Base-by-base conservation (phyloP, 2,329 filamentous ascomycete species). In the Xylariaceae sp. region DNA sequence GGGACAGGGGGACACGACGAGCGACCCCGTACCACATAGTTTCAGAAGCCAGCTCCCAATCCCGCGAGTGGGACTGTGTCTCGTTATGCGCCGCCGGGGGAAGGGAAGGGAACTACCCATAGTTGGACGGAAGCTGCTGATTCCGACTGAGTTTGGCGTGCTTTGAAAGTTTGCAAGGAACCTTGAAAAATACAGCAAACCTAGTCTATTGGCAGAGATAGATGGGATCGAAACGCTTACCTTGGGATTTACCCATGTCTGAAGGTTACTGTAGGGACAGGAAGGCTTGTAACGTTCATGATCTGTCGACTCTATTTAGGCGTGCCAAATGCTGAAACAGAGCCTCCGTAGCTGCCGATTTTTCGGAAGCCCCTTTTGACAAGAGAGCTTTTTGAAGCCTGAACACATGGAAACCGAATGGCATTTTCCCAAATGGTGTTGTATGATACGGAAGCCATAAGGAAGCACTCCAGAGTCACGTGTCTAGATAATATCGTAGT, bases 291-390 rank as follows among this genome's bases (percentile, higher is more conserved):
- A 10, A 12, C 32, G 32, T 10, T 34, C 6, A 40, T 47, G 49
- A 47, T 26, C 22, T 37, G 54, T 54, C 51, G 34, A 51, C 54
- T 42, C 56, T 13, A 53, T 26, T 52, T 52, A 51, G 46, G 50
- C 40, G 53, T 43, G 26, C 50, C 57, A 53, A 63, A 60, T 59
- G 55, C 61, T 64, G 63, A 65, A 64, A 65, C 63, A 51, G 50
- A 55, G 58, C 53, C 51, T 56, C 59, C 59, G 60, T 51, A 51
- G 50, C 51, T 63, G 57, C 62, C 57, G 32, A 4, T 34, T 3
- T 34, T 34, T 12, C 13, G 13, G 13, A 15, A 3, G 26, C 8
- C 26, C 26, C 26, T 26, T n/a, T 26, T 34, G 13, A 13, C 4
- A 34, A 34, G 10, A 34, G 13, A 34, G 10, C 9, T 3, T 10